Conservation (phyloP, 306 rosid species). For the Argentina anserina region DNA sequence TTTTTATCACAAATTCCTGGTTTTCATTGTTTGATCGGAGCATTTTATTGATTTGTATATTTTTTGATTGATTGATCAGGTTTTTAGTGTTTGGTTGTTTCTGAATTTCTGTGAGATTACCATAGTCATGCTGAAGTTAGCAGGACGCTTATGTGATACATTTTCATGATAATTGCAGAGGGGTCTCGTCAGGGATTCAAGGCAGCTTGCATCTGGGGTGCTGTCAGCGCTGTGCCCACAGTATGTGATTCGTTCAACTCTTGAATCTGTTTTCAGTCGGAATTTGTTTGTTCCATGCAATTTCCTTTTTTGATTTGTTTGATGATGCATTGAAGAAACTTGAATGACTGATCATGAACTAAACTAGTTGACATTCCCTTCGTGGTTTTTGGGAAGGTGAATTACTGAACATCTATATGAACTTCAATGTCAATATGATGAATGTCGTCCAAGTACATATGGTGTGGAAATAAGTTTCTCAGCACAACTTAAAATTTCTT, state of each 20-base stretch:
- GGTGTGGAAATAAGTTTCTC: not conserved
- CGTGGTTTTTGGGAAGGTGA: not conserved
- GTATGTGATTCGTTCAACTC: conserved; percentile 33
- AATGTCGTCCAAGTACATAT: not conserved
- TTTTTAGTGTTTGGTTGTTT: no score
- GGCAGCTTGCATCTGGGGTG: conserved; percentile 54
- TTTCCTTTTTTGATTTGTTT: no score
- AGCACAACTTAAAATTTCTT: no score
- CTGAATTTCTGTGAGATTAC: no score
- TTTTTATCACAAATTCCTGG: not conserved
- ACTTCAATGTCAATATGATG: not conserved
- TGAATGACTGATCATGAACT: not conserved
- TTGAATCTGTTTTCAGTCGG: not conserved
- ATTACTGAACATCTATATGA: not conserved
- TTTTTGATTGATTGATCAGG: not conserved
- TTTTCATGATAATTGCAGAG: conserved; percentile 50
- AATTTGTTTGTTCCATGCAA: no score
- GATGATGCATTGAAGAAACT: not conserved
- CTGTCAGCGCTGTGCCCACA: conserved; percentile 67
- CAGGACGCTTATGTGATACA: not conserved
- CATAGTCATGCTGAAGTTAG: no score
- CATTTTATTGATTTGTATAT: not conserved
- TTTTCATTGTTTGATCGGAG: not conserved
- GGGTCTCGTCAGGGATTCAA: conserved; percentile 78
- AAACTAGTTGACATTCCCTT: not conserved